Evolutionary conservation across 768 basidiomycete species (phyloP).

Genomic region (Termitomyces sp.): DNA sequence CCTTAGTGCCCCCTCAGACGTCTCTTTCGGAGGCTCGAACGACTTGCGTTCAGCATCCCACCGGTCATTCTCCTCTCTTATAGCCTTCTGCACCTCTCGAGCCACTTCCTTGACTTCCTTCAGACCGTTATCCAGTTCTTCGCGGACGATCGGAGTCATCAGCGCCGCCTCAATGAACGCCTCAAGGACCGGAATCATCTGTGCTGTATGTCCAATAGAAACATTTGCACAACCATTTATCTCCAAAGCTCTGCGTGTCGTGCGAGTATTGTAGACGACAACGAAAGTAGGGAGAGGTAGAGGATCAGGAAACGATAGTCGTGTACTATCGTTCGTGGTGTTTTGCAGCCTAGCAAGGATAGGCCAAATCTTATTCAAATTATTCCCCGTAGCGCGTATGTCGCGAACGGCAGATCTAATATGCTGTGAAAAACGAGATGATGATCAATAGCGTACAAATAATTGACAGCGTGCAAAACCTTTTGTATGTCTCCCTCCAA

Average conservation of each 20-base stretch:
- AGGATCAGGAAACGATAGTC: slow-evolving; percentile 48
- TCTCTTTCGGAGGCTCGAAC: slow-evolving; percentile 16
- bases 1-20: slow-evolving; percentile 14
- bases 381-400: slow-evolving; percentile 47
- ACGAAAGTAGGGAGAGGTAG: slow-evolving; percentile 44
- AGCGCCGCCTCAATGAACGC: slow-evolving; percentile 52
- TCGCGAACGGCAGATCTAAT: slow-evolving; percentile 45
- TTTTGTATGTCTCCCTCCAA: slow-evolving; percentile 33
- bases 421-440: slow-evolving; percentile 20
- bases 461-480: slow-evolving; percentile 19
- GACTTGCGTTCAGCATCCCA: slow-evolving; percentile 45
- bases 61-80: slow-evolving; percentile 51
- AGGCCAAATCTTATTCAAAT: slow-evolving; percentile 61
- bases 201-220: slow-evolving; percentile 39
- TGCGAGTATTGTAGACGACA: slow-evolving; percentile 42
- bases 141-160: slow-evolving; percentile 41
- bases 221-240: slow-evolving; percentile 11
- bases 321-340: slow-evolving; percentile 3
- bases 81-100: slow-evolving; percentile 48
- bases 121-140: slow-evolving; percentile 56
- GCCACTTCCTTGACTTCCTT: slow-evolving; percentile 50
- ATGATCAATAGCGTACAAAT: not conserved
- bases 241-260: slow-evolving; percentile 29
- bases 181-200: slow-evolving; percentile 62
- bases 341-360: slow-evolving; percentile 46